These are phyloP conservation scores for Trypanosoma grayi DNA, from an alignment of 208 protist genomes.

Conservation along the genomic window DNA sequence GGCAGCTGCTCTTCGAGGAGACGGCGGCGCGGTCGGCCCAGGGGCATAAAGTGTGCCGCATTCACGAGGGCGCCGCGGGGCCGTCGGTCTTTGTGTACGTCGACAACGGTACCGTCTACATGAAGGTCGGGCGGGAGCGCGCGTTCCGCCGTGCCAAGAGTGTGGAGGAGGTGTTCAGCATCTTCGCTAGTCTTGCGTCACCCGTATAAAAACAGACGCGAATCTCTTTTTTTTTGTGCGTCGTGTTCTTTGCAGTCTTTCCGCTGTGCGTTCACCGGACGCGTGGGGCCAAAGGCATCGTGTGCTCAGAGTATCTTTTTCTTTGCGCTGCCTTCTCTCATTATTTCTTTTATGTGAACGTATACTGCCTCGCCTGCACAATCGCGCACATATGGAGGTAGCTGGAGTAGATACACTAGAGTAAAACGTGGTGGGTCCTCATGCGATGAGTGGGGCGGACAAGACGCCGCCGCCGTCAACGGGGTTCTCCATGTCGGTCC, in stretches of 20 bases:
- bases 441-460: not conserved
- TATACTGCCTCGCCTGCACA: too few relatives aligned
- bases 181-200: not conserved
- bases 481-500: constrained; percentile 1
- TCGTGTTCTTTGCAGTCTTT: too few relatives aligned
- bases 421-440: too few relatives aligned
- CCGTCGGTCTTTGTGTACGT: constrained; percentile 68
- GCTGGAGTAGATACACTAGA: too few relatives aligned
- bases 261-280: too few relatives aligned
- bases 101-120: constrained; percentile 63
- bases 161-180: constrained; percentile 70
- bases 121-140: constrained; percentile 37
- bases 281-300: too few relatives aligned
- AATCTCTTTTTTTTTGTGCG: not conserved
- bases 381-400: not conserved
- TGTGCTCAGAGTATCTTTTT: too few relatives aligned
- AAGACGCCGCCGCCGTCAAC: not conserved
- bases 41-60: constrained; percentile 64
- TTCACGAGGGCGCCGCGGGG: constrained; percentile 35
- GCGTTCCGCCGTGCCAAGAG: constrained; percentile 55
- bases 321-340: too few relatives aligned
- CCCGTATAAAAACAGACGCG: not conserved
- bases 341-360: too few relatives aligned
- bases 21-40: constrained; percentile 52
- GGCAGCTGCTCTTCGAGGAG: constrained; percentile 60